Base-by-base conservation (phyloP, 352 stramenopile species). In the Globisporangium yorkense region DNA sequence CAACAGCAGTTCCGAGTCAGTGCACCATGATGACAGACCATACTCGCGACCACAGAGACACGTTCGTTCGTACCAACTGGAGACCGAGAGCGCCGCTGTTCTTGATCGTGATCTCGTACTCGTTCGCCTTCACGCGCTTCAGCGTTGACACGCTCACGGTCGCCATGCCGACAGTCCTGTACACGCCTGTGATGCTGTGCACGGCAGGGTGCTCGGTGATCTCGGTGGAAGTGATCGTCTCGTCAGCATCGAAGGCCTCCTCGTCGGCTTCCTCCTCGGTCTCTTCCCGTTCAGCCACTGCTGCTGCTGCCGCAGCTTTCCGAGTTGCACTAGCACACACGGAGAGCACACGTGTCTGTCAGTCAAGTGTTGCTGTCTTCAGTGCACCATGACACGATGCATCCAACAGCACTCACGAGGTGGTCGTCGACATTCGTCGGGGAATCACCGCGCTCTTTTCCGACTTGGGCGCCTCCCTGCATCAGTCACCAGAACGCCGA, bases 131-230 rank as follows among this genome's bases (percentile, higher is more conserved):
- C 54, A 76, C 74, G 35, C 66, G 80, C 56, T 76, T 78, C 21
- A 91, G 55, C 5, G 76, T 91, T 21, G 80, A 91, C n/a, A 93
- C 79, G 56, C 81, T 91, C 40, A 91, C 80, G 53, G 80, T 84
- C 35, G 71, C 68, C 84, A 90, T 91, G 24, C 79, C 79, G 15
- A 87, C 80, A 13, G 87, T 78, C 59, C 81, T 80, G 61, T 93
- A 91, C n/a, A 91, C 83, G 40, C 83, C 83, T 8, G 83, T 92
- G 63, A 93, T 89, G 53, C 77, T 91, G 46, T 76, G 81, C 47
- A 92, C 78, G 8, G 80, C 65, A 5, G 83, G 82, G 51, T 92
- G 82, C 39, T 89, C 77, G n/a, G 80, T 77, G 9, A 89, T 61
- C 9, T 81, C 71, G 27, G 84, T 77, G 3, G 68, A 65, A 7